Percentiles rank a stretch among this genome's conserved stretches.
These are phyloP conservation scores for Ananas comosus DNA, from an alignment of 176 grass and related monocot species.

Conservation along the genomic window DNA sequence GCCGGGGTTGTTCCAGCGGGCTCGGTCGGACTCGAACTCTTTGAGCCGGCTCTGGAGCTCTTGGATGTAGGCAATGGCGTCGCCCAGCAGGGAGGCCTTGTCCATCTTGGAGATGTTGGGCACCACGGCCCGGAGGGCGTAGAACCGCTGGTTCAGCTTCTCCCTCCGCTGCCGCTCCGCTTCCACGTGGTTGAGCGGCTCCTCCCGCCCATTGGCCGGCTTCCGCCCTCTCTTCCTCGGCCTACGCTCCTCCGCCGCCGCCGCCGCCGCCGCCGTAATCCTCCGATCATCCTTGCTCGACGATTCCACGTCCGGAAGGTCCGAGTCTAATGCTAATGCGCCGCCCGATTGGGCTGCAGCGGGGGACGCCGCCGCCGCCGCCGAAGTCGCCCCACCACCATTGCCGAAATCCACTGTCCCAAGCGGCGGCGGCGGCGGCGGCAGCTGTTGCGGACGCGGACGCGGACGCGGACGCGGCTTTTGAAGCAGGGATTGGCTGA, in stretches of 20 bases:
- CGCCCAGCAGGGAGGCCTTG: conserved; percentile 76
- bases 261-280: background rate
- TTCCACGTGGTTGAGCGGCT: conserved; percentile 91
- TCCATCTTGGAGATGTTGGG: conserved; percentile 92
- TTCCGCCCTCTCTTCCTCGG: conserved; percentile 77
- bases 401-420: conserved; percentile 21
- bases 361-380: too few species aligned
- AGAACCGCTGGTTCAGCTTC: conserved; percentile 94
- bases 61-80: conserved; percentile 79
- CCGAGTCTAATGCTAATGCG: too few species aligned
- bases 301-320: background rate
- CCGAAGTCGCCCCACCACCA: background rate
- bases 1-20: background rate
- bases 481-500: too few species aligned
- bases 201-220: conserved; percentile 80
- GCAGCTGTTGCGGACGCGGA: too few species aligned
- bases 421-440: background rate
- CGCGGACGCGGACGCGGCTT: background rate
- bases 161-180: conserved; percentile 89
- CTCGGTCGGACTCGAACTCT: conserved; percentile 14
- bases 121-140: conserved; percentile 70
- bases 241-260: conserved; percentile 26
- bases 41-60: conserved; percentile 55
- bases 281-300: conserved; percentile 14
- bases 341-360: too few species aligned